A percentile compares a stretch with the other conserved stretches of the same genome.
Conservation (phyloP, 371 early-diverging fungal species). For the Choanephora cucurbitarum region DNA sequence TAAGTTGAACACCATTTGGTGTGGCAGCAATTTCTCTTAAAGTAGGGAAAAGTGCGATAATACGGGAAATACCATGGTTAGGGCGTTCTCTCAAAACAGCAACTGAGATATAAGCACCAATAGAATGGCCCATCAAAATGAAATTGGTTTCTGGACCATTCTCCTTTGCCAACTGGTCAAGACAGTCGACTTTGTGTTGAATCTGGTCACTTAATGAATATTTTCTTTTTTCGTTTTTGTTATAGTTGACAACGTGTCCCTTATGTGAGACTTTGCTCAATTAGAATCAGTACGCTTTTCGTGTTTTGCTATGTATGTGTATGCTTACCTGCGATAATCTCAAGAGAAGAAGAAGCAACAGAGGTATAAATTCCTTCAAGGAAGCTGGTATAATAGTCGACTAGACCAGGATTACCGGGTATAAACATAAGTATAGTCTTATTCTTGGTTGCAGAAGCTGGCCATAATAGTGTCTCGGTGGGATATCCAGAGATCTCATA, state of each 20-base stretch:
- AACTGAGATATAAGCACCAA: constrained; percentile 66
- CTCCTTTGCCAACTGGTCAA: constrained; percentile 54
- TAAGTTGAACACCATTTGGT: constrained; percentile 70
- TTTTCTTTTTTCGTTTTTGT: constrained; percentile 18
- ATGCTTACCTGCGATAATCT: constrained; percentile 58
- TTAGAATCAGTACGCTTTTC: background rate
- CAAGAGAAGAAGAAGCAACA: constrained; percentile 31
- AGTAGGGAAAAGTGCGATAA: constrained; percentile 79
- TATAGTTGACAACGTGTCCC: constrained; percentile 51
- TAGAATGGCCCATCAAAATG: constrained; percentile 67
- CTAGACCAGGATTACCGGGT: constrained; percentile 75
- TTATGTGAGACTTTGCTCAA: constrained; percentile 53
- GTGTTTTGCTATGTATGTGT: background rate
- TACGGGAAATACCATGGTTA: constrained; percentile 55
- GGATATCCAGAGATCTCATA: constrained; percentile 55
- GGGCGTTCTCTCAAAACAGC: constrained; percentile 61
- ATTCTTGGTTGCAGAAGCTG: constrained; percentile 23
- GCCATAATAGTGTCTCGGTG: constrained; percentile 60
- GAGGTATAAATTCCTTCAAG: constrained; percentile 50
- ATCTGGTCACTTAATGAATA: constrained; percentile 67
- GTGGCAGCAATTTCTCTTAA: constrained; percentile 73
- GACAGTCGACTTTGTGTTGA: constrained; percentile 63
- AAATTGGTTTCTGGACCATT: constrained; percentile 56
- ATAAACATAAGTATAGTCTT: constrained; percentile 58
- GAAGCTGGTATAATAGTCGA: constrained; percentile 71